Conservation (phyloP, 2,329 filamentous ascomycete genomes). For the Trichoderma endophyticum region DNA sequence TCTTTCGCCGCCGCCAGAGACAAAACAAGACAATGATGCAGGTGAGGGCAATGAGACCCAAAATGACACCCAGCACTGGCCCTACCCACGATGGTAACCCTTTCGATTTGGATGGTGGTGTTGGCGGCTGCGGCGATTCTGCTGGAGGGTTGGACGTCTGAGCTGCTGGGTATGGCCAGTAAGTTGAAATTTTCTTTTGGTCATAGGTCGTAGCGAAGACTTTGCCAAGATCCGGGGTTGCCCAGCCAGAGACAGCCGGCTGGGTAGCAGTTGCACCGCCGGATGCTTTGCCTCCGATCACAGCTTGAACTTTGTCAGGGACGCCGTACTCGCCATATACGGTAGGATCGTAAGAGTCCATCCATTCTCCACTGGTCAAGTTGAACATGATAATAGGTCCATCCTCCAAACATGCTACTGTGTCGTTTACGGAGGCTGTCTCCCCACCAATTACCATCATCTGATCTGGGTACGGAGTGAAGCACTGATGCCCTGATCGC, state of each 20-base stretch:
- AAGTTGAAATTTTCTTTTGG: constrained; percentile 53
- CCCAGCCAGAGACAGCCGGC: constrained; percentile 59
- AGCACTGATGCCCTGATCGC: constrained; percentile 71
- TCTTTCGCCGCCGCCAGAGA: constrained; percentile 49
- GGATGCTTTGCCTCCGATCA: constrained; percentile 63
- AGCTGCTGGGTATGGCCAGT: constrained; percentile 56
- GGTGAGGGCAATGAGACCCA: constrained; percentile 56
- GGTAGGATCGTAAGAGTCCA: constrained; percentile 64
- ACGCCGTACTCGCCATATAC: constrained; percentile 65
- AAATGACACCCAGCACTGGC: constrained; percentile 60
- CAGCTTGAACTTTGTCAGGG: constrained; percentile 58
- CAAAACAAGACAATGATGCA: constrained; percentile 49
- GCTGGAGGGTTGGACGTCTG: constrained; percentile 22
- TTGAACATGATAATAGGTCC: constrained; percentile 66
- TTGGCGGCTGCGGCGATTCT: constrained; percentile 23
- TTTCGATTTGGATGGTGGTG: constrained; percentile 19
- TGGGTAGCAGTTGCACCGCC: constrained; percentile 69
- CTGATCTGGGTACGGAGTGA: constrained; percentile 72
- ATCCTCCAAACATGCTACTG: constrained; percentile 46
- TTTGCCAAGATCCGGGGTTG: constrained; percentile 42
- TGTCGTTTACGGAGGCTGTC: constrained; percentile 26
- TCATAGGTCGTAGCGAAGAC: constrained; percentile 58
- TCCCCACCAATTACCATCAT: constrained; percentile 77
- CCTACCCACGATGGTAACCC: constrained; percentile 56
- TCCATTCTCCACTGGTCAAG: constrained; percentile 65